Evolutionary conservation across 2,329 filamentous ascomycete genomes (phyloP).

Genomic region (Parasarocladium wereldwijsianum): DNA sequence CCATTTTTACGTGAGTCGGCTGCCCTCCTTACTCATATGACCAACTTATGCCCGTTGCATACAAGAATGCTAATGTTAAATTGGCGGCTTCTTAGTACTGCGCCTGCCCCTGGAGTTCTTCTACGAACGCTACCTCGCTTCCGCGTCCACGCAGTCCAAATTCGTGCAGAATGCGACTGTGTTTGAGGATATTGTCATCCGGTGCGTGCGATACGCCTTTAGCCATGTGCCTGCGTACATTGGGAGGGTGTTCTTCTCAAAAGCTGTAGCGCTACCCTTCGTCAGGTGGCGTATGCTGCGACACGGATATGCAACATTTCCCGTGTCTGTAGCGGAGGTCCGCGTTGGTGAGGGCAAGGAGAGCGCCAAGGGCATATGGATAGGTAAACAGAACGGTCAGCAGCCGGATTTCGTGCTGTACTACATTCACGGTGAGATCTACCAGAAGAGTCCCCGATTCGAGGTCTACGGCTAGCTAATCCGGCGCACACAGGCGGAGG

Average conservation of each 20-base stretch:
- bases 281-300: slow-evolving; percentile 60
- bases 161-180: slow-evolving; percentile 56
- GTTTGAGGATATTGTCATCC: slow-evolving; percentile 65
- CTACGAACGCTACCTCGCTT: slow-evolving; percentile 16
- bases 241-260: slow-evolving; percentile 65
- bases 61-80: neutral
- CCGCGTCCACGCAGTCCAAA: slow-evolving; percentile 24
- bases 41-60: neutral
- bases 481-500: slow-evolving; percentile 46
- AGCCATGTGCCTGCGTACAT: slow-evolving; percentile 53
- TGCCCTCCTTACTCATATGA: slow-evolving; percentile 4
- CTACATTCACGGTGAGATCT: slow-evolving; percentile 57
- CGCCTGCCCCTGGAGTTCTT: slow-evolving; percentile 15
- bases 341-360: slow-evolving; percentile 20
- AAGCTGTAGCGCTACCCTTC: slow-evolving; percentile 59
- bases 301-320: slow-evolving; percentile 49
- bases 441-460: neutral
- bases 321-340: slow-evolving; percentile 47
- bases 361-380: slow-evolving; percentile 52
- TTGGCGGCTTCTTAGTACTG: slow-evolving; percentile 10
- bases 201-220: slow-evolving; percentile 68
- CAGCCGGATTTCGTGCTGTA: slow-evolving; percentile 67
- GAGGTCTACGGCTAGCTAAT: slow-evolving; percentile 5
- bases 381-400: slow-evolving; percentile 42
- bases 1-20: slow-evolving; percentile 52